These are phyloP conservation scores for Boletus sp. DNA, from an alignment of 768 basidiomycete species.

Conservation along the genomic window DNA sequence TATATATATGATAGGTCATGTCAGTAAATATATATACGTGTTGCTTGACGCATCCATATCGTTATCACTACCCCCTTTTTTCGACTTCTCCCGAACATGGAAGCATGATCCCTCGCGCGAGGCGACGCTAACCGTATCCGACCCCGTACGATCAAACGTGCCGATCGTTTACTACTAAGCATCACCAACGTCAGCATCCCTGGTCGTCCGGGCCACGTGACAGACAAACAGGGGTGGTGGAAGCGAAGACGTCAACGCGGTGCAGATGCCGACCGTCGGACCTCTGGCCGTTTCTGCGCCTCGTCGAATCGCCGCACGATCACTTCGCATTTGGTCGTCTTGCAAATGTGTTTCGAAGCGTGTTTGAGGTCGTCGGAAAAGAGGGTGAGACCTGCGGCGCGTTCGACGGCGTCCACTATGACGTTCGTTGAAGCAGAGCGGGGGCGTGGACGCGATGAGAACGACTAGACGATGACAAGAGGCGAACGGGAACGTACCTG, in stretches of 20 bases:
- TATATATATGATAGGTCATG: slow-evolving; percentile 23
- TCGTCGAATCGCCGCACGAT: slow-evolving; percentile 91
- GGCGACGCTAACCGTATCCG: background rate
- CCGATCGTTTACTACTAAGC: too few relatives aligned
- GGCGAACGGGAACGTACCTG: slow-evolving; percentile 46
- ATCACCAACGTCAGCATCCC: background rate
- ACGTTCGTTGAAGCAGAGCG: background rate
- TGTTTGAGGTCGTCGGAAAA: slow-evolving; percentile 80
- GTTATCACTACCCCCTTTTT: slow-evolving; percentile 2
- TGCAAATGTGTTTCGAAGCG: slow-evolving; percentile 82
- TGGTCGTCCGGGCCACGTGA: background rate
- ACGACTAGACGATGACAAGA: background rate
- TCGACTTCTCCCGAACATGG: background rate
- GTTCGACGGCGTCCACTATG: slow-evolving; percentile 86
- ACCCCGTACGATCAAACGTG: background rate
- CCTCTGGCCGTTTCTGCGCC: slow-evolving; percentile 63
- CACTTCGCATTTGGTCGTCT: slow-evolving; percentile 84
- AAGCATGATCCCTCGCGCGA: background rate
- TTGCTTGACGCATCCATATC: slow-evolving; percentile 29
- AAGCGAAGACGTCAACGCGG: slow-evolving; percentile 15
- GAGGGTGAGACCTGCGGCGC: slow-evolving; percentile 82
- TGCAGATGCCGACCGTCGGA: slow-evolving; percentile 53
- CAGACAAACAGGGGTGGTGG: background rate
- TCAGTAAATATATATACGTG: slow-evolving; percentile 19
- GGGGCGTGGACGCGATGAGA: background rate